A percentile compares a stretch with the other conserved stretches of the same genome.
These are phyloP conservation scores for Davidsoniella virescens DNA, from an alignment of 2,329 filamentous ascomycete species.

Conservation along the genomic window DNA sequence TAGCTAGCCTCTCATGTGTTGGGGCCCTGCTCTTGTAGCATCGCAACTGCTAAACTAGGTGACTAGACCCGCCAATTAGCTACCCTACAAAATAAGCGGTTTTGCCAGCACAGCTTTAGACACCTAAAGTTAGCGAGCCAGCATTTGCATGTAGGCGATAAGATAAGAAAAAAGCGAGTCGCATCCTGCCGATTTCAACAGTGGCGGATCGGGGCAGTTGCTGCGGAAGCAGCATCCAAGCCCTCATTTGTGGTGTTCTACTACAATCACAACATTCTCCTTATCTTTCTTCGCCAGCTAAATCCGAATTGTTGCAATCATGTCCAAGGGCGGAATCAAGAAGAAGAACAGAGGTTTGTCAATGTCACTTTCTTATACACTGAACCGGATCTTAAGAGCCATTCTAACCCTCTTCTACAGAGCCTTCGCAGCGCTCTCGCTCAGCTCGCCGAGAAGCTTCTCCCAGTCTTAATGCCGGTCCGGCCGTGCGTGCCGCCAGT, in stretches of 20 bases:
- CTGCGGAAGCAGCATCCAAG: no score
- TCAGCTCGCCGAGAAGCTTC: conserved; percentile 12
- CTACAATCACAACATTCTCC: no score
- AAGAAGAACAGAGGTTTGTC: conserved; percentile 11
- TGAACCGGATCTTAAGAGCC: background rate
- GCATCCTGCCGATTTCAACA: background rate
- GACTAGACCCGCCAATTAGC: no score
- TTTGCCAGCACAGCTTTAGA: background rate
- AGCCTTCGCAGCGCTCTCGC: conserved; percentile 10
- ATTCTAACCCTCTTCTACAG: conserved; percentile 2
- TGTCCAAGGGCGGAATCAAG: conserved; percentile 13
- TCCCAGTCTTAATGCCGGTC: conserved; percentile 9
- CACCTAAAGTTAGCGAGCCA: background rate
- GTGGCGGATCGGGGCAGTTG: no score
- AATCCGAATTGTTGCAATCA: background rate
- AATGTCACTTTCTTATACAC: no score
- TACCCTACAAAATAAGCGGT: background rate
- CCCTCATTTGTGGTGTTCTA: no score
- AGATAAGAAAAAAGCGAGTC: conserved; percentile 9
- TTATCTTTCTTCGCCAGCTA: no score
- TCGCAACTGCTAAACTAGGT: no score
- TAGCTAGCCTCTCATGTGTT: no score
- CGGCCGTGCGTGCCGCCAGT: conserved; percentile 8
- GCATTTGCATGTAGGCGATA: conserved; percentile 1
- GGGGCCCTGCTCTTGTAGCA: no score